Evolutionary conservation across 352 stramenopile species (phyloP).

Genomic region (Saprolegnia diclina): DNA sequence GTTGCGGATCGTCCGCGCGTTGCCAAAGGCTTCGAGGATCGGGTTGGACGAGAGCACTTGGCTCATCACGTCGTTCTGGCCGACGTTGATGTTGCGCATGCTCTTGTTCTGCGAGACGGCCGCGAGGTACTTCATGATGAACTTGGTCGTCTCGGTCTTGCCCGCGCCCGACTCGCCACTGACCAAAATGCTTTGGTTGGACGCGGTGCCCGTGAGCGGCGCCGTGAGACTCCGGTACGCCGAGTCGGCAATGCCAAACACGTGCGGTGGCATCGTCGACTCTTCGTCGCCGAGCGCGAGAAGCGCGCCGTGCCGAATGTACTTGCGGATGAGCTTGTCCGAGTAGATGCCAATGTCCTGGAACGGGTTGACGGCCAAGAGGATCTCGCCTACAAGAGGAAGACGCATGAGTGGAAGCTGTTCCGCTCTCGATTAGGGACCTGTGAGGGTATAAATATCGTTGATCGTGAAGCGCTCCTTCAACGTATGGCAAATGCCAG

Average conservation of each 20-base stretch:
- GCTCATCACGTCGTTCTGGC: constrained; percentile 78
- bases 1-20: constrained; percentile 95
- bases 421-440: too few relatives aligned
- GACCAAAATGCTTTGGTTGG: constrained; percentile 90
- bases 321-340: constrained; percentile 83
- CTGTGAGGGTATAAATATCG: constrained; percentile 91
- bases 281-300: constrained; percentile 56
- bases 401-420: background rate
- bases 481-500: constrained; percentile 90
- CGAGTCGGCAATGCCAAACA: constrained; percentile 88
- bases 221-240: constrained; percentile 80
- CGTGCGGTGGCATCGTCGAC: constrained; percentile 79
- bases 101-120: constrained; percentile 68
- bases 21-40: constrained; percentile 98
- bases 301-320: constrained; percentile 79
- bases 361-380: constrained; percentile 86
- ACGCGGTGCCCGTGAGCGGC: constrained; percentile 39
- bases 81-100: constrained; percentile 34
- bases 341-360: constrained; percentile 82
- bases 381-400: constrained; percentile 49
- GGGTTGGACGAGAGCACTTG: constrained; percentile 97
- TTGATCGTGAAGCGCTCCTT: constrained; percentile 89
- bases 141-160: constrained; percentile 97
- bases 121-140: constrained; percentile 93
- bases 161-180: constrained; percentile 90